Percentiles rank a stretch among this genome's conserved stretches.
Evolutionary conservation across 495 filamentous ascomycete species (phyloP).

Genomic region (Podospora tetraspora): DNA sequence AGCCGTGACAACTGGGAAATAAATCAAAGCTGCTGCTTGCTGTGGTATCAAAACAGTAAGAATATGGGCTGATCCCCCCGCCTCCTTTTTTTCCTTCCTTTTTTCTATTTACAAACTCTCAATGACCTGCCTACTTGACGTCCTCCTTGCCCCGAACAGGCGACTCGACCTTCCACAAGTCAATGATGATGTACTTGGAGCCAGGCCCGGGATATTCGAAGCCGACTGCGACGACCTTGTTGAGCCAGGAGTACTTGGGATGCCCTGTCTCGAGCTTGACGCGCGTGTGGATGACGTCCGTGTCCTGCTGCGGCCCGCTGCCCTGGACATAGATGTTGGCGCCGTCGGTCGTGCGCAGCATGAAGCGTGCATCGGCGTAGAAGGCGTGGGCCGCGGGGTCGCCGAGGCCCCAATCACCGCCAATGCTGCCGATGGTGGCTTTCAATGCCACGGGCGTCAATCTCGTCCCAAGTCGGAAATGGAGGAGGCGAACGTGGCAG

Average conservation of each 20-base stretch:
- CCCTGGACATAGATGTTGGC: conserved; percentile 11
- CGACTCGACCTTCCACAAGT: not conserved
- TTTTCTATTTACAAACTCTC: too few relatives aligned
- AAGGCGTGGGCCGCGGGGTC: conserved; percentile 3
- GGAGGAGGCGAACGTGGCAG: not conserved
- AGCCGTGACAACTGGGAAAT: too few relatives aligned
- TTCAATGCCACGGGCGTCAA: not conserved
- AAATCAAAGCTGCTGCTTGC: too few relatives aligned
- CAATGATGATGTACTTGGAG: too few relatives aligned
- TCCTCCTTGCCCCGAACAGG: too few relatives aligned
- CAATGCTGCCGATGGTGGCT: not conserved
- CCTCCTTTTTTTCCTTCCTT: too few relatives aligned
- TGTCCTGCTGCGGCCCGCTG: conserved; percentile 10
- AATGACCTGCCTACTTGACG: too few relatives aligned
- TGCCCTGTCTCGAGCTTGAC: conserved; percentile 13
- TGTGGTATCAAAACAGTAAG: too few relatives aligned
- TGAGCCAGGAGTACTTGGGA: conserved; percentile 13
- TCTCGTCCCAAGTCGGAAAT: not conserved
- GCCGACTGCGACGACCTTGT: conserved; percentile 12
- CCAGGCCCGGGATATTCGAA: conserved; percentile 1
- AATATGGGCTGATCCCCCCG: too few relatives aligned
- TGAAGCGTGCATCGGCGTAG: conserved; percentile 10
- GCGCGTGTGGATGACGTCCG: not conserved
- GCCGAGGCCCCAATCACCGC: conserved; percentile 13
- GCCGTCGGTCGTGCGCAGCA: conserved; percentile 12